phyloP scores from a whole-genome alignment of 2,329 filamentous ascomycete genomes.

The Fusarium sp. region DNA sequence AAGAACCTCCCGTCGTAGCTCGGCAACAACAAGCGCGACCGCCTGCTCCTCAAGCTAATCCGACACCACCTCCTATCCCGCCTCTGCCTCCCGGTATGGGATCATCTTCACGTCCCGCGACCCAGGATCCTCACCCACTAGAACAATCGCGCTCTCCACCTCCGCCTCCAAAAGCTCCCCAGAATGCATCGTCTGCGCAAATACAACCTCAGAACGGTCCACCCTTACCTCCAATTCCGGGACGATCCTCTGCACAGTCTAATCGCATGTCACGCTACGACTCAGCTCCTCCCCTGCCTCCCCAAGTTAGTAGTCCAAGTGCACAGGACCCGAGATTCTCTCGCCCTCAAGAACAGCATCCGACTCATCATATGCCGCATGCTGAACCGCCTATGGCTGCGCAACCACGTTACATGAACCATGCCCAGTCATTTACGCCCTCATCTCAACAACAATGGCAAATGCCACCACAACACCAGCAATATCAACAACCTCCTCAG shows the following conservation, averaged over 20 bases:
- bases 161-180: slow-evolving; percentile 67
- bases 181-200: slow-evolving; percentile 50
- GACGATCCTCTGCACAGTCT: slow-evolving; percentile 28
- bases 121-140: slow-evolving; percentile 51
- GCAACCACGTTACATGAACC: slow-evolving; percentile 38
- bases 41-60: slow-evolving; percentile 49
- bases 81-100: slow-evolving; percentile 75
- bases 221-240: slow-evolving; percentile 46
- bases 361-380: slow-evolving; percentile 34
- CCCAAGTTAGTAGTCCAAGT: slow-evolving; percentile 44
- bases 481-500: slow-evolving; percentile 39
- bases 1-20: slow-evolving; percentile 91
- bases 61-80: slow-evolving; percentile 74
- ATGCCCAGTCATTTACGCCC: slow-evolving; percentile 32
- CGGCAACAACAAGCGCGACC: slow-evolving; percentile 69
- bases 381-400: slow-evolving; percentile 23
- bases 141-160: slow-evolving; percentile 58
- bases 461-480: slow-evolving; percentile 33
- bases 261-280: slow-evolving; percentile 58
- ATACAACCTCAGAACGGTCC: slow-evolving; percentile 47
- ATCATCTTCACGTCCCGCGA: slow-evolving; percentile 54
- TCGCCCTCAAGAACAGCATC: slow-evolving; percentile 34
- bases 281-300: slow-evolving; percentile 61
- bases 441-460: slow-evolving; percentile 46
- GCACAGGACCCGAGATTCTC: slow-evolving; percentile 27